These are phyloP conservation scores for Cydonia oblonga DNA, from an alignment of 331 rosid genomes.

Conservation along the genomic window DNA sequence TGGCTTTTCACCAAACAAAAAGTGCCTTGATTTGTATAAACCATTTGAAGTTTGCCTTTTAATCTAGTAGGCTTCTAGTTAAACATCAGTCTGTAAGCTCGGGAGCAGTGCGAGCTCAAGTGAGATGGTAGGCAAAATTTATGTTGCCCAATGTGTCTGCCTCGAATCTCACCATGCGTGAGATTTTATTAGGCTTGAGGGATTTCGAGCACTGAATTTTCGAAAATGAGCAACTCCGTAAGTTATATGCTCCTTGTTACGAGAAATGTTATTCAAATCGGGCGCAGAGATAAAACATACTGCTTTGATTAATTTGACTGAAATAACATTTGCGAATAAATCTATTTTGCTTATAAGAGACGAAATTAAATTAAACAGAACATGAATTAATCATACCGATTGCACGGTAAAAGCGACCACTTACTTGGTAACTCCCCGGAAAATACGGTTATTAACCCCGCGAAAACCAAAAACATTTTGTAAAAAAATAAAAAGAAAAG, in stretches of 20 bases:
- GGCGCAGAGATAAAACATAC: no score
- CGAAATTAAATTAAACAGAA: no score
- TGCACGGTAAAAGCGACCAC: constrained; percentile 3
- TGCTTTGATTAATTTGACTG: no score
- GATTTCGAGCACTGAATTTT: no score
- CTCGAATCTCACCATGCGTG: neutral
- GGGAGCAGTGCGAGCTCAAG: neutral
- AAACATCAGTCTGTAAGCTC: neutral
- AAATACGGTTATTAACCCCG: neutral
- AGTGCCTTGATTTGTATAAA: neutral
- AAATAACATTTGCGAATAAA: no score
- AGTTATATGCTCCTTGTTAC: neutral
- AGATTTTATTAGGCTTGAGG: neutral
- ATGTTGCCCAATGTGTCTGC: no score
- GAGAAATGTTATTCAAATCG: no score
- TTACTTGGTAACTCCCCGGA: neutral
- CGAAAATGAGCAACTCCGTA: neutral
- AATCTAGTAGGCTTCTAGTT: no score
- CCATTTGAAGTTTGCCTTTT: no score
- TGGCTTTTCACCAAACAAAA: neutral
- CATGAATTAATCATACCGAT: no score
- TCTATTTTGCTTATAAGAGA: no score
- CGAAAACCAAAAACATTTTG: neutral
- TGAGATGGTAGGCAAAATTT: neutral
- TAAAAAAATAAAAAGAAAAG: neutral